A percentile compares a stretch with the other conserved stretches of the same genome.
phyloP scores from a whole-genome alignment of 2,329 filamentous ascomycete species.

The Daldinia eschscholtzii region DNA sequence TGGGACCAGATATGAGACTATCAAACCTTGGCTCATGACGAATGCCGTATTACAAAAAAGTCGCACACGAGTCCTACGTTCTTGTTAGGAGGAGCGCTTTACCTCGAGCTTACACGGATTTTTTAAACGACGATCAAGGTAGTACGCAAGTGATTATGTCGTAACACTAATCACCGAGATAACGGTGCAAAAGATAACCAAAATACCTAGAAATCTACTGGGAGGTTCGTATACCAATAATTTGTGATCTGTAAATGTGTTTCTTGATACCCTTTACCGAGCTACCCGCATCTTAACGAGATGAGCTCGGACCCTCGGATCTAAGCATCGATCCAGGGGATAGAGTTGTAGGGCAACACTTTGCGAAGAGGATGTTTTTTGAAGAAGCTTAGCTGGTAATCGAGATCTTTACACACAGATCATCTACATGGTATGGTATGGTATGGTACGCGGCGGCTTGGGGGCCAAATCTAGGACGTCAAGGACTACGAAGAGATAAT shows the following conservation, averaged over 20 bases:
- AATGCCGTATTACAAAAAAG: background rate
- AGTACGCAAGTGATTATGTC: constrained; percentile 10
- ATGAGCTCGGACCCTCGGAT: constrained; percentile 19
- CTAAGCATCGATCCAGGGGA: constrained; percentile 11
- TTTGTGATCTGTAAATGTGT: constrained; percentile 13
- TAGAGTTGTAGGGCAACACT: constrained; percentile 2
- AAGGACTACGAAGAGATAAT: background rate
- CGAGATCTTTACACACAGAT: constrained; percentile 10
- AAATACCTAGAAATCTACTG: background rate
- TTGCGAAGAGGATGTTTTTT: constrained; percentile 8
- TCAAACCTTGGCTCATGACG: background rate
- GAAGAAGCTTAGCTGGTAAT: constrained; percentile 18
- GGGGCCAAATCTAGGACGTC: constrained; percentile 26
- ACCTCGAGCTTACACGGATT: background rate
- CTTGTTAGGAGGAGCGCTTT: background rate
- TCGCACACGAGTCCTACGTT: background rate
- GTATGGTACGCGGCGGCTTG: constrained; percentile 14
- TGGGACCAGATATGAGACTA: constrained; percentile 2
- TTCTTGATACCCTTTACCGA: constrained; percentile 10
- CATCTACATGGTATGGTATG: constrained; percentile 2
- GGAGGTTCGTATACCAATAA: constrained; percentile 14
- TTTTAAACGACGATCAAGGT: constrained; percentile 3
- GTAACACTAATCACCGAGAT: background rate
- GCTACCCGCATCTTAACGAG: constrained; percentile 7
- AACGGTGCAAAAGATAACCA: background rate